Percentiles rank a stretch among this genome's conserved stretches.
phyloP scores from a whole-genome alignment of 2,329 filamentous ascomycete genomes.

The Pseudogymnoascus sp. region DNA sequence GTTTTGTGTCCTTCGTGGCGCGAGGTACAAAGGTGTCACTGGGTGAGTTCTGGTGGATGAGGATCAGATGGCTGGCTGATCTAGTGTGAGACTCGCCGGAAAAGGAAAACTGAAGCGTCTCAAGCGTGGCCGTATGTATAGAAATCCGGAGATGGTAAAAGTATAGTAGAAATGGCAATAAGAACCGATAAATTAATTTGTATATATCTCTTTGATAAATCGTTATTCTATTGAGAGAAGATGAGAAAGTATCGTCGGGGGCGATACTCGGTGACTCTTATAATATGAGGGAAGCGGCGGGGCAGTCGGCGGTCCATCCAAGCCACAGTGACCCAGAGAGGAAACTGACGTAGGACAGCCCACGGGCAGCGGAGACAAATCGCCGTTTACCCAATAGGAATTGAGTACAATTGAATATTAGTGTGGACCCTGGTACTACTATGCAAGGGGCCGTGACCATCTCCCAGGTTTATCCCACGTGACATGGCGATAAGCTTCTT shows the following conservation, averaged over 20 bases:
- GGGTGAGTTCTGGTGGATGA: neutral
- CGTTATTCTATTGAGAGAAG: neutral
- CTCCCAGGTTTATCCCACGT: neutral
- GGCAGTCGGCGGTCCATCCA: neutral
- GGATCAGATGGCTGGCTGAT: neutral
- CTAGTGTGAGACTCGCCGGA: constrained; percentile 1
- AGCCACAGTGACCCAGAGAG: neutral
- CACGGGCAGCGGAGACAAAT: neutral
- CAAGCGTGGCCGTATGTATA: neutral
- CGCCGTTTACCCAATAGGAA: neutral
- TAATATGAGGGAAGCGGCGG: neutral
- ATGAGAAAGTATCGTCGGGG: neutral
- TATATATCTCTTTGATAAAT: constrained; percentile 1
- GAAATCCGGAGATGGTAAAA: neutral
- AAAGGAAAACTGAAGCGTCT: neutral
- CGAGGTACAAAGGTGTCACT: constrained; percentile 6
- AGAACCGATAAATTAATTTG: neutral
- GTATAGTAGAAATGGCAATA: neutral
- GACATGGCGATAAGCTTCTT: neutral
- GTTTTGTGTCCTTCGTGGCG: neutral
- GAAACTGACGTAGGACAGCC: constrained; percentile 1
- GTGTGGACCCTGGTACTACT: neutral
- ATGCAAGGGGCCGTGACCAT: constrained; percentile 7
- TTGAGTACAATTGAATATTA: neutral
- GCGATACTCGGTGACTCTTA: constrained; percentile 5